A percentile compares a stretch with the other conserved stretches of the same genome.
phyloP scores from a whole-genome alignment of 495 filamentous ascomycete genomes.

The Talaromyces liani region DNA sequence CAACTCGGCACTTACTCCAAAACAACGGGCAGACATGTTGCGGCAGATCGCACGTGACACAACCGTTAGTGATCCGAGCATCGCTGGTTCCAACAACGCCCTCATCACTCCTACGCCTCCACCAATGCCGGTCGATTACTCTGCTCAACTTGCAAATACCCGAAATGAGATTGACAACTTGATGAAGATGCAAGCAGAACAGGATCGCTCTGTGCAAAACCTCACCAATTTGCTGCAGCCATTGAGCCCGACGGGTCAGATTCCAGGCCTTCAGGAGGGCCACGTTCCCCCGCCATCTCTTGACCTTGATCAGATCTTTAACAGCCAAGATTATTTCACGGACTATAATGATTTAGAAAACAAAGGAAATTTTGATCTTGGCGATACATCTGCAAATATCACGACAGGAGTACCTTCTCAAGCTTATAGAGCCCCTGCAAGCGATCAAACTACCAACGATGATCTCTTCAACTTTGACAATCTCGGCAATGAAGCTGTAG shows the following conservation, averaged over 20 bases:
- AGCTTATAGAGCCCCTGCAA: slow-evolving; percentile 9
- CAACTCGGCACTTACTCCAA: slow-evolving; percentile 60
- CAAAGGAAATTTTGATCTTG: slow-evolving; percentile 20
- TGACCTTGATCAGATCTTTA: slow-evolving; percentile 65
- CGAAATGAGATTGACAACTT: slow-evolving; percentile 68
- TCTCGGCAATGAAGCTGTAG: slow-evolving; percentile 18
- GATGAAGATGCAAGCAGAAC: slow-evolving; percentile 63
- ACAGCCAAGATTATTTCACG: slow-evolving; percentile 53
- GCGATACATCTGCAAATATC: slow-evolving; percentile 8
- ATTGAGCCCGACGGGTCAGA: slow-evolving; percentile 68
- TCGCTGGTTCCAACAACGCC: slow-evolving; percentile 36
- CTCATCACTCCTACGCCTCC: slow-evolving; percentile 54
- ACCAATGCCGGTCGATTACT: slow-evolving; percentile 48
- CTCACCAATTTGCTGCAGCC: slow-evolving; percentile 66
- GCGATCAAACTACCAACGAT: slow-evolving; percentile 15
- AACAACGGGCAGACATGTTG: slow-evolving; percentile 74
- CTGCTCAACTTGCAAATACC: slow-evolving; percentile 48
- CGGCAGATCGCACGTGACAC: slow-evolving; percentile 62
- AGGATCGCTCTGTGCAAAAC: slow-evolving; percentile 62
- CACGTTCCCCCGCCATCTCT: slow-evolving; percentile 35
- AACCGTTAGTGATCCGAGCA: slow-evolving; percentile 21
- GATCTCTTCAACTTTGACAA: slow-evolving; percentile 39
- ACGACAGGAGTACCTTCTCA: slow-evolving; percentile 10
- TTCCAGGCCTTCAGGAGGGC: slow-evolving; percentile 59
- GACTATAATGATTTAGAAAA: slow-evolving; percentile 29